Conservation (phyloP, 2,329 filamentous ascomycete genomes). For the Amylocarpus encephaloides region DNA sequence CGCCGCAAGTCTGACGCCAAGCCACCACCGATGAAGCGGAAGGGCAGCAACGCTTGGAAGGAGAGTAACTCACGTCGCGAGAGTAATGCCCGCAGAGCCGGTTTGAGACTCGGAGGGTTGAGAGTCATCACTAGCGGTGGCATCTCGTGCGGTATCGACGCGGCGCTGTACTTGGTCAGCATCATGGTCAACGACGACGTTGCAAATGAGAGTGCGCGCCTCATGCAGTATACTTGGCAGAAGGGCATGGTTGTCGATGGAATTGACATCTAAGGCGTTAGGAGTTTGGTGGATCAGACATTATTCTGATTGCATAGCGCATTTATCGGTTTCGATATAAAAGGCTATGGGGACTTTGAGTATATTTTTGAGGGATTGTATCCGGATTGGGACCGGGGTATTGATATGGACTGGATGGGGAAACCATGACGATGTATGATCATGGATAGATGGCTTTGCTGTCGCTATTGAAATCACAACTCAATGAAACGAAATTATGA, state of each 20-base stretch:
- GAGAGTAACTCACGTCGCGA: slow-evolving; percentile 68
- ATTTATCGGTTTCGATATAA: slow-evolving; percentile 11
- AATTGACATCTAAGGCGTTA: slow-evolving; percentile 62
- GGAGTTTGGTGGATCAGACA: slow-evolving; percentile 13
- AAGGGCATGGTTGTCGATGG: slow-evolving; percentile 82
- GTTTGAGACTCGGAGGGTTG: slow-evolving; percentile 50
- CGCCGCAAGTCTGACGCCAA: slow-evolving; percentile 64
- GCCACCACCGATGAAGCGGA: slow-evolving; percentile 59
- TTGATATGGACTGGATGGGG: not conserved
- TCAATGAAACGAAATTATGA: not conserved
- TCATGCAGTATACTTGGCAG: slow-evolving; percentile 78
- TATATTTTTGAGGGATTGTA: not conserved
- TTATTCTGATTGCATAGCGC: slow-evolving; percentile 8
- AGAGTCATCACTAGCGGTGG: slow-evolving; percentile 77
- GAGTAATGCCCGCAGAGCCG: slow-evolving; percentile 71
- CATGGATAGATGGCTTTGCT: slow-evolving; percentile 10
- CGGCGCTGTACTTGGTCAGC: slow-evolving; percentile 76
- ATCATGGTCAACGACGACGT: slow-evolving; percentile 72
- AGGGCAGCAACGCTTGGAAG: slow-evolving; percentile 79
- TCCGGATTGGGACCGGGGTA: not conserved
- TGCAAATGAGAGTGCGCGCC: slow-evolving; percentile 66
- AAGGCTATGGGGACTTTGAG: slow-evolving; percentile 4
- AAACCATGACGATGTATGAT: slow-evolving; percentile 2
- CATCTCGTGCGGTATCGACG: slow-evolving; percentile 74
- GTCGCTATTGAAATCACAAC: slow-evolving; percentile 4